Conservation (phyloP, 2,329 filamentous ascomycete genomes). For the Clarireedia paspali region DNA sequence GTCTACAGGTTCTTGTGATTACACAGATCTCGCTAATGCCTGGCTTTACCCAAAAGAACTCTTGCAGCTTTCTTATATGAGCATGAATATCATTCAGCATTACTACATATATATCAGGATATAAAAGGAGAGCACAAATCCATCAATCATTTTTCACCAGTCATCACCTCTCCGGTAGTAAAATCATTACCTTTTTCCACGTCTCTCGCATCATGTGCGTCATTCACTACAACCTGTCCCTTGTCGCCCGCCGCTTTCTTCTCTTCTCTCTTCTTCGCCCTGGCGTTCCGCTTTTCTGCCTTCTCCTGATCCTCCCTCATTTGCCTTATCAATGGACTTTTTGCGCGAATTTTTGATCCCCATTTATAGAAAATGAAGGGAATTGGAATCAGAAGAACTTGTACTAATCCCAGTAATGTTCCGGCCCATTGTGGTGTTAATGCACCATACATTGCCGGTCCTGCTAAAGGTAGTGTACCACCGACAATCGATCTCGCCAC, state of each 20-base stretch:
- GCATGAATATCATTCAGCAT: no score
- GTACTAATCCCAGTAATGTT: slow-evolving; percentile 65
- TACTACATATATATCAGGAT: no score
- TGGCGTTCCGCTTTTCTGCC: slow-evolving; percentile 19
- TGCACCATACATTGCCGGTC: slow-evolving; percentile 59
- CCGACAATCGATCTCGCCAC: slow-evolving; percentile 67
- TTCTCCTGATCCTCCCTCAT: slow-evolving; percentile 30
- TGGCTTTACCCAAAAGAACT: no score
- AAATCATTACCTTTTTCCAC: slow-evolving; percentile 2
- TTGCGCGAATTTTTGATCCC: slow-evolving; percentile 44
- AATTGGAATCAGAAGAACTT: slow-evolving; percentile 68
- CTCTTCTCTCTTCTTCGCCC: slow-evolving; percentile 11
- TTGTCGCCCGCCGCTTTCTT: slow-evolving; percentile 10
- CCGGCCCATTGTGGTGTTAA: slow-evolving; percentile 74
- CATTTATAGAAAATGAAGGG: slow-evolving; percentile 70
- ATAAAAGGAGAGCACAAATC: background rate
- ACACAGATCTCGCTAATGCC: no score
- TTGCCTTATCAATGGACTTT: slow-evolving; percentile 37
- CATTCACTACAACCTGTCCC: background rate
- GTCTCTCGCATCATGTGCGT: background rate
- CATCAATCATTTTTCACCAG: slow-evolving; percentile 1
- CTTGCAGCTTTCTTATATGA: no score
- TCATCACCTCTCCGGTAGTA: background rate
- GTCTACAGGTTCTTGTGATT: no score
- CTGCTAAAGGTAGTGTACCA: slow-evolving; percentile 71